A percentile compares a stretch with the other conserved stretches of the same genome.
Conservation (phyloP, 257 asterid species). For the Asclepias syriaca region DNA sequence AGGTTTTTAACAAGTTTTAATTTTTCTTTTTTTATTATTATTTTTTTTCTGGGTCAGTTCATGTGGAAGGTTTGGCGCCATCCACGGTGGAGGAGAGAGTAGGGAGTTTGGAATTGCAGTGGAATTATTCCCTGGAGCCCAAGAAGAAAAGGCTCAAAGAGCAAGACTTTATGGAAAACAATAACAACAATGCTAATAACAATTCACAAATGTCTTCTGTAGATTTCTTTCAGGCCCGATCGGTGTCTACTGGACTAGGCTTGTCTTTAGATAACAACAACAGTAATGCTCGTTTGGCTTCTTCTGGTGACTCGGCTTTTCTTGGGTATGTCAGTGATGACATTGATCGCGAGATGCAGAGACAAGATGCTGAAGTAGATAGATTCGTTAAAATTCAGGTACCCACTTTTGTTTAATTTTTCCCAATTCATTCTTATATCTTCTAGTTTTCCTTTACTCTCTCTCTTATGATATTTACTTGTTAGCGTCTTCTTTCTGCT, state of each 20-base stretch:
- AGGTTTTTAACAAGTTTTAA: background rate
- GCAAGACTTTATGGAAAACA: conserved; percentile 65
- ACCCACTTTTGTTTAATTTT: background rate
- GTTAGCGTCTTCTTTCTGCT: conserved; percentile 1
- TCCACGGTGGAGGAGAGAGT: conserved; percentile 56
- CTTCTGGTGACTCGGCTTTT: conserved; percentile 70
- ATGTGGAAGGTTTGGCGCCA: conserved; percentile 74
- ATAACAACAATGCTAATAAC: conserved; percentile 39
- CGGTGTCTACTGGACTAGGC: conserved; percentile 94
- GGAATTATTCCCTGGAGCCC: conserved; percentile 63
- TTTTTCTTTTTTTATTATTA: background rate
- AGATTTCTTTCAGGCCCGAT: conserved; percentile 74
- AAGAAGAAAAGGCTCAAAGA: conserved; percentile 71
- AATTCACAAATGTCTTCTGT: conserved; percentile 72
- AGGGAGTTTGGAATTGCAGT: conserved; percentile 60
- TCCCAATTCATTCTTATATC: background rate
- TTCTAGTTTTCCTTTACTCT: background rate
- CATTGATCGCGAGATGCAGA: conserved; percentile 68
- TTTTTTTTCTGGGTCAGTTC: conserved; percentile 47
- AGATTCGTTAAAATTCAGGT: conserved; percentile 90
- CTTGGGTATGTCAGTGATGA: conserved; percentile 68
- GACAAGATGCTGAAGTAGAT: conserved; percentile 85
- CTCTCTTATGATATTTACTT: background rate
- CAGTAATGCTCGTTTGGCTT: conserved; percentile 40
- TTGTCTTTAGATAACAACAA: conserved; percentile 64